Percentiles rank a stretch among this genome's conserved stretches.
phyloP scores from a whole-genome alignment of 306 rosid species.

The Malus sylvestris region DNA sequence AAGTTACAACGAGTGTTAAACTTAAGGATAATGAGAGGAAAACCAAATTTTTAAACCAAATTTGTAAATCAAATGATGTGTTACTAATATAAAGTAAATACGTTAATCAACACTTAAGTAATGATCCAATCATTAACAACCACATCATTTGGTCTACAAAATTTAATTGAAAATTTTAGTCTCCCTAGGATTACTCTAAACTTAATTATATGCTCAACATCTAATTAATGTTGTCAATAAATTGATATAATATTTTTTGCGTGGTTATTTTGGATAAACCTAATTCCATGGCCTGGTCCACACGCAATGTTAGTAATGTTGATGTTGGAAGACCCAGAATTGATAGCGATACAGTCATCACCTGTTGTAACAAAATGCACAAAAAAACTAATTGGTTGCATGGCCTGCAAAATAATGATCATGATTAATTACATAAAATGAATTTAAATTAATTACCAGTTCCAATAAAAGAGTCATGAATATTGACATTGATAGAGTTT shows the following conservation, averaged over 20 bases:
- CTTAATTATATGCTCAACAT: no score
- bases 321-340: slow-evolving; percentile 17
- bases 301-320: slow-evolving; percentile 20
- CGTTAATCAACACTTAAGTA: no score
- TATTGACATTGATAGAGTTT: neutral
- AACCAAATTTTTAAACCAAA: no score
- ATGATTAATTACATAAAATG: neutral
- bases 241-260: neutral
- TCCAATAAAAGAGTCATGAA: slow-evolving; percentile 9
- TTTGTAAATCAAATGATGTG: no score
- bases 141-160: no score
- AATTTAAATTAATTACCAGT: slow-evolving; percentile 11
- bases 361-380: slow-evolving; percentile 15
- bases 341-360: slow-evolving; percentile 46
- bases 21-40: no score
- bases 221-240: neutral
- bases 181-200: no score
- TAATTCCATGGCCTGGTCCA: slow-evolving; percentile 59
- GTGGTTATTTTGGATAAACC: slow-evolving; percentile 19
- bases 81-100: no score
- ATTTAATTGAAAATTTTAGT: no score
- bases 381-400: neutral
- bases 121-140: no score
- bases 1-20: no score
- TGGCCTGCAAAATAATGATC: neutral